Base-by-base conservation (phyloP, 2,329 filamentous ascomycete species). In the Polytolypa hystricis region DNA sequence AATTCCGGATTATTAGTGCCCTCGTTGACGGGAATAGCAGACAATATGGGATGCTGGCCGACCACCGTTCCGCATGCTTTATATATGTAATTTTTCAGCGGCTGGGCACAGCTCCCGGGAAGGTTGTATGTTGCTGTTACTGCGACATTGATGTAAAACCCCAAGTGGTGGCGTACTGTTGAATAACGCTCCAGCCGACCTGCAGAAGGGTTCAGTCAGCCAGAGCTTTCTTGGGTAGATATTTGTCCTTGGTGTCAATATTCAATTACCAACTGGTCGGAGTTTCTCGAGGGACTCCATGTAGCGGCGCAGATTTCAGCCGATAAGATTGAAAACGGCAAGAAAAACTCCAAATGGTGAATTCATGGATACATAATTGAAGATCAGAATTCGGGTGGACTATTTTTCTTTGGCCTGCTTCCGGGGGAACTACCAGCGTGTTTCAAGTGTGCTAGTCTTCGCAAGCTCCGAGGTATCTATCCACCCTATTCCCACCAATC, bases 181-280 rank as follows among this genome's bases (percentile, higher is more conserved):
- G 62, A 66, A 45, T 58, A 63, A 30, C 61, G 58, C 48, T 70
- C 66, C 27, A 66, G 46, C 15, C 52, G 54, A 29, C 65, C 64
- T 66, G 20, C 42, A 54, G 2, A 50, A 19, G 23, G 21, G 31
- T 15, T 29, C 41, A 18, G 42, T 33, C 37, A 5, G 30, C 27
- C 3, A 30, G 21, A 20, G 26, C 4, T 27, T 31, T 20, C 30
- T 10, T 20, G 28, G 18, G 14, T 6, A 38, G 35, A 21, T 12
- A 23, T 10, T 35, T 12, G 28, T 38, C 20, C 18, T 28, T 15
- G 5, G 14, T 5, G 9, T 10, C 8, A n/a, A 15, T 17, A 15
- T 8, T 2, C n/a, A 49, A 53, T 46, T 31, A 54, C 55, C 55
- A 15, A 53, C 50, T 16, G 51, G 36, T 3, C 55, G 55, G 27